Conservation (phyloP, 192 early-diverging fungal species). For the Gonapodya prolifera region DNA sequence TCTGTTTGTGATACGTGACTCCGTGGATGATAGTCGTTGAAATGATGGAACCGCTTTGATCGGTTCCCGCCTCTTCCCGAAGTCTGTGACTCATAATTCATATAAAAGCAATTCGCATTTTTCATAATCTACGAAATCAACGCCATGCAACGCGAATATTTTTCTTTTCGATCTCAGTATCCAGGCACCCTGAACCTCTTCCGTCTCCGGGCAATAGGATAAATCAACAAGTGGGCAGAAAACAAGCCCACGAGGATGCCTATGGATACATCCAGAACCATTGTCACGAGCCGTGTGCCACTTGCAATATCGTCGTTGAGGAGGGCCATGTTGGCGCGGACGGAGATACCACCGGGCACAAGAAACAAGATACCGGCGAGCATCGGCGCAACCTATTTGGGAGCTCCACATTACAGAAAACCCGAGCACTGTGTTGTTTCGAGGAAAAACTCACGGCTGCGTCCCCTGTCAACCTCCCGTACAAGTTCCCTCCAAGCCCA, state of each 20-base stretch:
- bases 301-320: not conserved
- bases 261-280: not conserved
- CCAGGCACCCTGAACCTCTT: not conserved
- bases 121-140: not conserved
- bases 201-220: not conserved
- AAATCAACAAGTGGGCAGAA: not conserved
- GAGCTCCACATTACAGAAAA: too few species aligned
- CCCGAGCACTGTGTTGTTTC: too few species aligned
- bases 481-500: conserved; percentile 15
- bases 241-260: not conserved
- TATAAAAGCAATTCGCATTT: not conserved
- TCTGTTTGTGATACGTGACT: not conserved
- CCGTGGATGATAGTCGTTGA: too few species aligned
- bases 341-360: not conserved
- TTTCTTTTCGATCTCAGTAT: not conserved
- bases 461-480: conserved; percentile 12
- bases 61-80: not conserved
- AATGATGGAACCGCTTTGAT: too few species aligned
- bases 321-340: not conserved
- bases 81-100: not conserved
- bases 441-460: conserved; percentile 19
- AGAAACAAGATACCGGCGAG: not conserved
- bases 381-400: not conserved
- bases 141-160: not conserved
- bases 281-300: not conserved